These are phyloP conservation scores for Helotiales sp. DNA, from an alignment of 2,329 filamentous ascomycete genomes.

Conservation along the genomic window DNA sequence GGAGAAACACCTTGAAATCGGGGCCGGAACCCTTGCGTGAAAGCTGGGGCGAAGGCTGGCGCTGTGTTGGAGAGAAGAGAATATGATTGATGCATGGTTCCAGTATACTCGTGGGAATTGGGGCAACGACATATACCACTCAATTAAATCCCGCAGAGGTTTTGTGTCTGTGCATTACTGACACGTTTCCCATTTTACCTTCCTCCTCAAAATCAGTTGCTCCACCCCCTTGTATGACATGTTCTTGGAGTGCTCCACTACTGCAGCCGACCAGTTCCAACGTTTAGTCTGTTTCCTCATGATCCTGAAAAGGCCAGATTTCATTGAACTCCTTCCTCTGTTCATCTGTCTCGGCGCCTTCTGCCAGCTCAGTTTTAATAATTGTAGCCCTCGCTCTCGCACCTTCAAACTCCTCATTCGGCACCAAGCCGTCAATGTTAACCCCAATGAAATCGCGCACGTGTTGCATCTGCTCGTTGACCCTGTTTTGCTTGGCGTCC, in stretches of 20 bases:
- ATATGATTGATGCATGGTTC: not conserved
- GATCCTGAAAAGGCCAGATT: slow-evolving; percentile 30
- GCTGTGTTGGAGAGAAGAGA: not conserved
- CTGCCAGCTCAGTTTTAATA: slow-evolving; percentile 30
- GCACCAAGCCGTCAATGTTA: slow-evolving; percentile 30
- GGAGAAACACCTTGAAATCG: no score
- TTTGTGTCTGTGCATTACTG: not conserved
- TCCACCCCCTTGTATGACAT: slow-evolving; percentile 2
- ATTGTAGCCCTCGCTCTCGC: slow-evolving; percentile 24
- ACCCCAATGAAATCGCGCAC: slow-evolving; percentile 30
- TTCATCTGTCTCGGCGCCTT: slow-evolving; percentile 30
- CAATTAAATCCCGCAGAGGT: not conserved
- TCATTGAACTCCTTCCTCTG: slow-evolving; percentile 28
- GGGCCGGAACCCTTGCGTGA: no score
- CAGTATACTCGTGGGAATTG: not conserved
- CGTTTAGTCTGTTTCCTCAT: slow-evolving; percentile 31
- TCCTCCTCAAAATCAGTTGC: slow-evolving; percentile 5
- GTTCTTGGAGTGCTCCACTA: not conserved
- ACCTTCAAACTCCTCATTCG: slow-evolving; percentile 30
- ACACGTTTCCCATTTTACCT: no score
- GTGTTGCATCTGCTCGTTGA: slow-evolving; percentile 30
- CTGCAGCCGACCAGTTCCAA: slow-evolving; percentile 10
- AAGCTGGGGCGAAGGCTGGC: not conserved
- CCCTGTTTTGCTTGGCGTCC: slow-evolving; percentile 30
- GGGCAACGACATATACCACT: not conserved